Evolutionary conservation across 768 basidiomycete species (phyloP), one percentile per base, ranked within the genome.

Genomic region (Thelephora ganbajun): DNA sequence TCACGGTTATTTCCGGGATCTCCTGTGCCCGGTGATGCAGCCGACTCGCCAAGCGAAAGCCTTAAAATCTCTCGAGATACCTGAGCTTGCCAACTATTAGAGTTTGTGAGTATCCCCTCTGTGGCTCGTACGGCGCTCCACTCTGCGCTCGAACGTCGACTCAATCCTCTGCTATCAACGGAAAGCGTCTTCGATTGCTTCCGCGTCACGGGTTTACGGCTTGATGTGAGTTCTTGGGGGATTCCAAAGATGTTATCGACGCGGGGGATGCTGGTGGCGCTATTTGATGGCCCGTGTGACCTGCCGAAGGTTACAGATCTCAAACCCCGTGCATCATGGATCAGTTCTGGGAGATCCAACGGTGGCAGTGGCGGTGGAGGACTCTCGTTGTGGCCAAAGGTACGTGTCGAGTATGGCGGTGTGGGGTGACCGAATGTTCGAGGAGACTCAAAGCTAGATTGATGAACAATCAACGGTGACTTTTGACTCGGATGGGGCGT

Each of bases 51-150:
- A 51, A 79, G 56, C 30, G 76, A 71, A 22, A 79, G 58, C 34
- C 67, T 63, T 35, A 80, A 54, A 48, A 80, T 72, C 53, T 76
- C 72, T 50, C 69, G 70, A 37, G 77, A 74, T 16, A 79, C 73
- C 47, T 72, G 68, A 3, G 74, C 74, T 48, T 76, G 74, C 79
- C 79, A 80, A 48, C 67, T 68, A 23, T 63, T 67, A 33, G 66
- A 66, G 36, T 51, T 51, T 14, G 44, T 33, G 5, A 26, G 19
- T 18, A 63, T 61, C 2, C 62, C 60, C 12, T 57, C 65, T 9
- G 56, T 61, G 33, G 73, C 77, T 54, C 73, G 71, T 46, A 66
- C 57, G 14, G 76, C 67, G 43, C 67, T 76, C 63, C 73, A 78
- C 45, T 79, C 77, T 22, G 79, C 77, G 53, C 78, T 80, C 41